A percentile compares a stretch with the other conserved stretches of the same genome.
Conservation (phyloP, 2,329 filamentous ascomycete genomes). For the Aspergillaceae sp. region DNA sequence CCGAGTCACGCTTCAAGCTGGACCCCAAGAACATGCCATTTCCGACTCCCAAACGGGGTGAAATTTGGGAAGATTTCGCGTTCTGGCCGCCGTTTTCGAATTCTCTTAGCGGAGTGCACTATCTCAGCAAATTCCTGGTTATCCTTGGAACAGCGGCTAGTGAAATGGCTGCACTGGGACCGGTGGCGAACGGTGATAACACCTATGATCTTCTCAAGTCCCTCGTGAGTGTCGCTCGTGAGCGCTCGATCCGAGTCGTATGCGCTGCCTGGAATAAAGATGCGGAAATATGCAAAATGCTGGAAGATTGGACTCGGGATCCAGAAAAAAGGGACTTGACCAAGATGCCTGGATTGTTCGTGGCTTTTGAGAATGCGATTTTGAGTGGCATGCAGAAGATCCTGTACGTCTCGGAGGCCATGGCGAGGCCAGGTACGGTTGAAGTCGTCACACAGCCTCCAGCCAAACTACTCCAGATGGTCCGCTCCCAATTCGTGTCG, state of each 20-base stretch:
- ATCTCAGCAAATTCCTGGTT: constrained; percentile 70
- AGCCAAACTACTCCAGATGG: constrained; percentile 79
- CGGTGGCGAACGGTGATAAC: constrained; percentile 49
- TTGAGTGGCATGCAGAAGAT: constrained; percentile 89
- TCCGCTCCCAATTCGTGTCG: constrained; percentile 83
- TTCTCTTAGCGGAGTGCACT: constrained; percentile 83
- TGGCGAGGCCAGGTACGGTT: constrained; percentile 60
- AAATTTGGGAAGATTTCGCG: constrained; percentile 85
- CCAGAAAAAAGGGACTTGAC: constrained; percentile 78
- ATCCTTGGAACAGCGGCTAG: constrained; percentile 79
- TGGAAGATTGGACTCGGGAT: constrained; percentile 89
- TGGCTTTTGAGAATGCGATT: constrained; percentile 74
- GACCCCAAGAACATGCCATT: constrained; percentile 69
- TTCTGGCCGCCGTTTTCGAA: constrained; percentile 96
- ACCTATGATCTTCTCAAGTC: constrained; percentile 64
- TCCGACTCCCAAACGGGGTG: constrained; percentile 67
- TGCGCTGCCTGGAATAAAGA: constrained; percentile 90
- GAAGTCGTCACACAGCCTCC: constrained; percentile 80
- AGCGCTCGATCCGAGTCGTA: constrained; percentile 75
- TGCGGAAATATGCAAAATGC: constrained; percentile 79
- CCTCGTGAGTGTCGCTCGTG: constrained; percentile 69
- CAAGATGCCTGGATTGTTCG: constrained; percentile 78
- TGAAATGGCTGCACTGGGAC: constrained; percentile 69
- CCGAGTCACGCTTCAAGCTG: constrained; percentile 68
- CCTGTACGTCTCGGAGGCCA: constrained; percentile 81